Base-by-base conservation (phyloP, 257 asterid species). In the Plantago major region DNA sequence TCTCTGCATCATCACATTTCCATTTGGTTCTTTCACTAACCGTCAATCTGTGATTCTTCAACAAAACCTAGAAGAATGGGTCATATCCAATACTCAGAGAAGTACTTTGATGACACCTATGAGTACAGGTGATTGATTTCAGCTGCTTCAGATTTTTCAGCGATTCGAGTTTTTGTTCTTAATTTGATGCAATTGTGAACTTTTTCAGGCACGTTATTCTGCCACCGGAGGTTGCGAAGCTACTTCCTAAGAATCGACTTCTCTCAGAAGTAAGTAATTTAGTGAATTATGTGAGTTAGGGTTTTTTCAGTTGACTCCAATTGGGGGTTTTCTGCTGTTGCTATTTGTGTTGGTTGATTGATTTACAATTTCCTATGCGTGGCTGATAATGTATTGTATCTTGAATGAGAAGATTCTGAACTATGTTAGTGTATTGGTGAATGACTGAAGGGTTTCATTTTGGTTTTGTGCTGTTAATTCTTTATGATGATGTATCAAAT, bases 1-100 rank as follows among this genome's bases (percentile, higher is more conserved):
- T 22, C 26, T 22, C 26, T 22, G 26, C 55, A 17, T 49, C 55
- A 17, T 49, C 55, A 14, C 14, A 16, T 17, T 50, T 9, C 55
- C 55, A 28, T 50, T 50, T 15, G 13, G 2, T 15, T 16, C 38
- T 51, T 28, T 15, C 28, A 2, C 9, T 19, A 16, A 49, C 16
- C 55, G 19, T 15, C 55, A 50, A 3, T 46, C 14, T 16, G 14
- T 17, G 26, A 22, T 22, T 22, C 26, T 22, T 33, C 40, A 33
- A 4, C 40, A 33, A 7, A 4, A 33, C 40, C 6, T 33, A 48
- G 12, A 48, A 14, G 45, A 54, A 71, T 71, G 75, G 71, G 75
- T 60, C 75, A 65, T 66, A 71, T 71, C 67, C 75, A 71, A 52
- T 71, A 71, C 66, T 71, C 75, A 0, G 75, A 71, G 40, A 71